phyloP scores from a whole-genome alignment of 2,329 filamentous ascomycete species.

The Aspergillus piperis region DNA sequence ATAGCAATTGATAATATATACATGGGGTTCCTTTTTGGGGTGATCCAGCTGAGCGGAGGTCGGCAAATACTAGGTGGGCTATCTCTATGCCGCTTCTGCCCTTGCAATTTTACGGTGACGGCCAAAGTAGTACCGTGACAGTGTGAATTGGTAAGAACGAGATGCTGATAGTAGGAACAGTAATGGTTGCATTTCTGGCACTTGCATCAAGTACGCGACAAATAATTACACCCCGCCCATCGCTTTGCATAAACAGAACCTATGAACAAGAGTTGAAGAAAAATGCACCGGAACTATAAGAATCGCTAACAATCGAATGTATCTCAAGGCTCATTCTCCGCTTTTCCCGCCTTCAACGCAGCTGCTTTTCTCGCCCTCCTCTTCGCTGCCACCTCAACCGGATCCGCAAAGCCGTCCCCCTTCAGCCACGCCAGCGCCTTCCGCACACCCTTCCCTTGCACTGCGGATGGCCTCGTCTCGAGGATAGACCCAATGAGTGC shows the following conservation, averaged over 20 bases:
- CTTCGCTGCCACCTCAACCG: slow-evolving; percentile 52
- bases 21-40: too few relatives aligned
- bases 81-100: too few relatives aligned
- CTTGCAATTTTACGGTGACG: too few relatives aligned
- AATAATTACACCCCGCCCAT: not conserved
- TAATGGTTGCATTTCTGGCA: not conserved
- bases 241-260: not conserved
- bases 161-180: not conserved
- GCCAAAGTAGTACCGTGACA: too few relatives aligned
- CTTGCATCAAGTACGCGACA: not conserved
- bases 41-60: too few relatives aligned
- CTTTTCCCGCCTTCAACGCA: slow-evolving; percentile 11
- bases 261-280: not conserved
- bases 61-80: too few relatives aligned
- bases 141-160: too few relatives aligned
- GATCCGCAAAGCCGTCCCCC: slow-evolving; percentile 75
- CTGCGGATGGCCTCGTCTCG: slow-evolving; percentile 67
- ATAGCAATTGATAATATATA: too few relatives aligned
- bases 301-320: not conserved
- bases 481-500: slow-evolving; percentile 77
- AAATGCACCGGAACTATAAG: not conserved
- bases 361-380: slow-evolving; percentile 35
- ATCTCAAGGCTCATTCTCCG: slow-evolving; percentile 1
- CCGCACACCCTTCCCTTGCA: slow-evolving; percentile 67
- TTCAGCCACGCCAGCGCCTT: slow-evolving; percentile 73